phyloP scores from a whole-genome alignment of 2,329 filamentous ascomycete species.

The Fragosphaeria purpurea region DNA sequence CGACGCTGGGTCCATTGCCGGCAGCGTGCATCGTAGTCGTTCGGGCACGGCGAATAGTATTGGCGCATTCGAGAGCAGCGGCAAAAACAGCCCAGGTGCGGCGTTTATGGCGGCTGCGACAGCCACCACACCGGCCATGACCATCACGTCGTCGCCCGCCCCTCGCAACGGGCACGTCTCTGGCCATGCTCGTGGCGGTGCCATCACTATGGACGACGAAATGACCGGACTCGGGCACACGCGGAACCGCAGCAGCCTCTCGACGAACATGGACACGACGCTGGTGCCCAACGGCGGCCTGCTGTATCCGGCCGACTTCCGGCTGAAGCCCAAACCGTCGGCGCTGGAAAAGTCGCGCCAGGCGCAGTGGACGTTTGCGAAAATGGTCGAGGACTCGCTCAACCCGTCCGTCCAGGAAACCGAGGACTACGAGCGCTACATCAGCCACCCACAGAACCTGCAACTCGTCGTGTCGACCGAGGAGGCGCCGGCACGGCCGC shows the following conservation, averaged over 20 bases:
- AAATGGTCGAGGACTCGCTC: conserved; percentile 75
- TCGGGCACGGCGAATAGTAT: neutral
- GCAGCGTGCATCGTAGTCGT: too few species aligned
- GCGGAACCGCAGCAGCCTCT: neutral
- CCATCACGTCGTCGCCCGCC: neutral
- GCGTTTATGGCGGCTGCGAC: conserved; percentile 9
- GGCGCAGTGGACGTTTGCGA: conserved; percentile 79
- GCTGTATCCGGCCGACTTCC: conserved; percentile 1
- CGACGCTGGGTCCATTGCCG: neutral
- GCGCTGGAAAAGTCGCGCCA: conserved; percentile 67
- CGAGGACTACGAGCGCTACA: conserved; percentile 80
- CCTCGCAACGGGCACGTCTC: too few species aligned
- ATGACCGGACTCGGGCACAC: neutral
- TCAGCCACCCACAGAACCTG: conserved; percentile 79
- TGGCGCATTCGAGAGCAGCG: too few species aligned
- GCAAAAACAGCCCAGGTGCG: neutral
- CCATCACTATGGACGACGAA: too few species aligned
- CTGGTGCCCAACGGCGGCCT: conserved; percentile 7
- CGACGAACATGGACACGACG: conserved; percentile 9
- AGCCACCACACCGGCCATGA: conserved; percentile 1
- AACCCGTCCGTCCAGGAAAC: conserved; percentile 77
- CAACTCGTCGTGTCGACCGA: conserved; percentile 70
- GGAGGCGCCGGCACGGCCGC: conserved; percentile 29
- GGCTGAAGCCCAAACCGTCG: conserved; percentile 42
- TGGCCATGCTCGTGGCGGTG: too few species aligned